Conservation (phyloP, 306 rosid species). For the Psophocarpus tetragonolobus region DNA sequence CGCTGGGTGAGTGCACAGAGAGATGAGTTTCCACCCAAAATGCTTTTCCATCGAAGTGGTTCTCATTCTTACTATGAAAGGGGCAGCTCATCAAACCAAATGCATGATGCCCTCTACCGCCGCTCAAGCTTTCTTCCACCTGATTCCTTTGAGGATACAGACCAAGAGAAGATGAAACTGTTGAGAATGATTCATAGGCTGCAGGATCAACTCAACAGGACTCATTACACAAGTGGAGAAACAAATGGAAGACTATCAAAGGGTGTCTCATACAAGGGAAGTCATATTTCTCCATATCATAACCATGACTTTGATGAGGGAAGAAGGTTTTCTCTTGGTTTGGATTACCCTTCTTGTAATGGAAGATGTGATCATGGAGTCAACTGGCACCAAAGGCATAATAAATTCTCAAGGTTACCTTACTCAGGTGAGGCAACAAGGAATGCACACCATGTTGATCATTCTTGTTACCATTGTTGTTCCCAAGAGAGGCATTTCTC, state of each 20-base stretch:
- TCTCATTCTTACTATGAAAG: conserved; percentile 44
- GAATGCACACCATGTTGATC: conserved; percentile 53
- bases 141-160: conserved; percentile 43
- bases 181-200: conserved; percentile 59
- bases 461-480: conserved; percentile 43
- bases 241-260: conserved; percentile 44
- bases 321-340: conserved; percentile 46
- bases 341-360: conserved; percentile 40
- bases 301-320: conserved; percentile 44
- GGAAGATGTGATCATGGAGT: conserved; percentile 50
- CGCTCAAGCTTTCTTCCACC: conserved; percentile 51
- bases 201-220: conserved; percentile 62
- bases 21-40: conserved; percentile 48
- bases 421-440: conserved; percentile 69
- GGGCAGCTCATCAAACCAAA: conserved; percentile 45
- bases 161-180: conserved; percentile 61
- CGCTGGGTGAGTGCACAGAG: conserved; percentile 47
- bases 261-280: conserved; percentile 43
- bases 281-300: conserved; percentile 40
- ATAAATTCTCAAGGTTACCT: conserved; percentile 49
- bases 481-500: conserved; percentile 49
- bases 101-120: conserved; percentile 41
- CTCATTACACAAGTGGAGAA: conserved; percentile 36
- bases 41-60: conserved; percentile 40
- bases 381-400: conserved; percentile 40